Conservation (phyloP, 768 basidiomycete species). For the Cytidiella melzeri region DNA sequence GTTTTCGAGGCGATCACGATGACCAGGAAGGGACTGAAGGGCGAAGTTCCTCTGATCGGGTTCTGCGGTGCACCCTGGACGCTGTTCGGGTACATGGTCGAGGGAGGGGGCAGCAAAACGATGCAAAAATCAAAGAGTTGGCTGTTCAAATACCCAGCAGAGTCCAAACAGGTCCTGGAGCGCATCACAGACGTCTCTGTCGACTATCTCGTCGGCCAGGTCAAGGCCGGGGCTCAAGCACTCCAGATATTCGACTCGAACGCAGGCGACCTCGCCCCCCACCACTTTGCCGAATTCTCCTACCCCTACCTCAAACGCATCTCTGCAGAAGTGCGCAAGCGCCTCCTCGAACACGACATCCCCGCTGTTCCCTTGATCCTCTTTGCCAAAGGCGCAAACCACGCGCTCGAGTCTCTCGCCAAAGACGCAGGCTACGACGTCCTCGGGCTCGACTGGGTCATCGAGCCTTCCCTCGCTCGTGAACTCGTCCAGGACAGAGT, state of each 20-base stretch:
- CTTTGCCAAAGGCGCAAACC: slow-evolving; percentile 92
- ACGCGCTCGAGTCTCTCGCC: slow-evolving; percentile 55
- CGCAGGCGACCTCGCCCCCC: slow-evolving; percentile 86
- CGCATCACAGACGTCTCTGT: slow-evolving; percentile 87
- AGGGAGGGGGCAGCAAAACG: slow-evolving; percentile 90
- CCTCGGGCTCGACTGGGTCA: slow-evolving; percentile 88
- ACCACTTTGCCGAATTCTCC: slow-evolving; percentile 82
- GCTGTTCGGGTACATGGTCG: slow-evolving; percentile 96
- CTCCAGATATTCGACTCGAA: slow-evolving; percentile 97
- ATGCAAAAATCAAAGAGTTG: slow-evolving; percentile 90
- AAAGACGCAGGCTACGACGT: slow-evolving; percentile 74
- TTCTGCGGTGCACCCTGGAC: slow-evolving; percentile 99
- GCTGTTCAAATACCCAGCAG: slow-evolving; percentile 86
- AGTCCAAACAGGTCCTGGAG: slow-evolving; percentile 69
- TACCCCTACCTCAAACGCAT: slow-evolving; percentile 75
- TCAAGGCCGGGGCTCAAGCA: slow-evolving; percentile 92
- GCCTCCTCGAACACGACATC: slow-evolving; percentile 47
- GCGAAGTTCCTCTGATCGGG: slow-evolving; percentile 92
- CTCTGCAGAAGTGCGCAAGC: slow-evolving; percentile 55
- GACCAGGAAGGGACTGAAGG: slow-evolving; percentile 74
- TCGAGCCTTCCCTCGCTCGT: slow-evolving; percentile 70
- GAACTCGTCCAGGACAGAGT: slow-evolving; percentile 53
- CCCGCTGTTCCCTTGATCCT: slow-evolving; percentile 76
- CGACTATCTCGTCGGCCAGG: slow-evolving; percentile 88
- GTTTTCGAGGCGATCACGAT: slow-evolving; percentile 88